phyloP scores from a whole-genome alignment of 306 rosid species.

The Alnus rubra region DNA sequence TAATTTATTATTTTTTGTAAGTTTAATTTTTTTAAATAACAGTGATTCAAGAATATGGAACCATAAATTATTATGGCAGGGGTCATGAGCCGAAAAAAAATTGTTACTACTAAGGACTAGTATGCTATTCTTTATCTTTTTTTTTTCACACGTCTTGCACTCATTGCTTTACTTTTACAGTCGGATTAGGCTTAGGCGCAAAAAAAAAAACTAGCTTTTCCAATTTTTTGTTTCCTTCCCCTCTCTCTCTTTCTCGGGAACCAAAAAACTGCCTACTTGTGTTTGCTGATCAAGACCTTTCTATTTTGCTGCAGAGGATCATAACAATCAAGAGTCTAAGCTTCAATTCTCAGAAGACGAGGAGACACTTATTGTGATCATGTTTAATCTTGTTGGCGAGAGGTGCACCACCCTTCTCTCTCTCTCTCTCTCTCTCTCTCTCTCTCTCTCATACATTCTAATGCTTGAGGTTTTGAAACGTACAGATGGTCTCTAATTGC shows the following conservation, averaged over 20 bases:
- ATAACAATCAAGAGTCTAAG: background rate
- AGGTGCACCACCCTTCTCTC: background rate
- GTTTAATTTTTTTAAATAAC: no score
- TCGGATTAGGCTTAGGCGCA: no score
- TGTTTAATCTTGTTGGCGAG: conserved; percentile 17
- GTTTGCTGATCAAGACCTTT: background rate
- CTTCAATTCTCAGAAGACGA: conserved; percentile 1
- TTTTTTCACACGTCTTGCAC: no score
- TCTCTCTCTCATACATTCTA: background rate
- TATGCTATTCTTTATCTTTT: no score
- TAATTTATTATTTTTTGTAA: no score
- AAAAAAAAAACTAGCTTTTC: no score
- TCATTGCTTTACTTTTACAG: no score
- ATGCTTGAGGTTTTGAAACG: background rate
- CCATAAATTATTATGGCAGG: no score
- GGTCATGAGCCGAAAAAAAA: no score
- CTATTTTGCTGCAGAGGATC: background rate
- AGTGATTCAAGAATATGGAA: no score
- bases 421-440: background rate
- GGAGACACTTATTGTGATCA: background rate
- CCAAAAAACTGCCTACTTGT: background rate
- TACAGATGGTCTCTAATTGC: conserved; percentile 14
- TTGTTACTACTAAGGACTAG: no score
- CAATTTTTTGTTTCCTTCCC: background rate
- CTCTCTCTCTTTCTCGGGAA: background rate